These are phyloP conservation scores for Phytopythium helicoides DNA, from an alignment of 352 stramenopile species.

Conservation along the genomic window DNA sequence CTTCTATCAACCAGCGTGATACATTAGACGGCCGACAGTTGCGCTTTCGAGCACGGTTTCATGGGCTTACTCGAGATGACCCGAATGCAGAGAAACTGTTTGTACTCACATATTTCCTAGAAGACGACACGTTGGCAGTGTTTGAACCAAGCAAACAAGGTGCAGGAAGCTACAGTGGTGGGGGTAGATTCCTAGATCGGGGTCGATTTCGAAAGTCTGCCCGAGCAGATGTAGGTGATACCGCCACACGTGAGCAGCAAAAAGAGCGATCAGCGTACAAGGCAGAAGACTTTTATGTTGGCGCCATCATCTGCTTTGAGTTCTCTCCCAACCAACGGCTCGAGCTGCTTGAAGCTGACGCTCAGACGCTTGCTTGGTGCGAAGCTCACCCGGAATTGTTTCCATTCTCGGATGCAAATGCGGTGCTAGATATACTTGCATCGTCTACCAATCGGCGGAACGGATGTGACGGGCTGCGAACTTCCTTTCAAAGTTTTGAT, in stretches of 20 bases:
- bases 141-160: constrained; percentile 73
- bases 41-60: constrained; percentile 69
- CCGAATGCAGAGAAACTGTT: constrained; percentile 59
- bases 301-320: constrained; percentile 63
- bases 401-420: constrained; percentile 43
- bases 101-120: constrained; percentile 76
- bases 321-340: constrained; percentile 69
- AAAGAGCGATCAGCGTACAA: constrained; percentile 36
- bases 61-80: constrained; percentile 27
- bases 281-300: constrained; percentile 68
- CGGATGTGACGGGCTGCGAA: background rate
- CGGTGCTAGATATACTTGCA: constrained; percentile 3
- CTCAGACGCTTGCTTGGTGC: constrained; percentile 75
- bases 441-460: background rate
- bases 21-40: constrained; percentile 64
- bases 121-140: constrained; percentile 74
- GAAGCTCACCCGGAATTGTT: constrained; percentile 72
- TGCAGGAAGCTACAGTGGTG: constrained; percentile 42
- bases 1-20: constrained; percentile 31
- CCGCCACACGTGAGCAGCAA: constrained; percentile 24
- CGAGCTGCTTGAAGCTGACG: constrained; percentile 69
- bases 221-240: constrained; percentile 12
- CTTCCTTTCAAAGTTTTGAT: background rate
- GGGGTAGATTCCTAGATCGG: constrained; percentile 75
- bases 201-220: constrained; percentile 57